Evolutionary conservation across 352 stramenopile species (phyloP).

Genomic region (Globisporangium parvum): DNA sequence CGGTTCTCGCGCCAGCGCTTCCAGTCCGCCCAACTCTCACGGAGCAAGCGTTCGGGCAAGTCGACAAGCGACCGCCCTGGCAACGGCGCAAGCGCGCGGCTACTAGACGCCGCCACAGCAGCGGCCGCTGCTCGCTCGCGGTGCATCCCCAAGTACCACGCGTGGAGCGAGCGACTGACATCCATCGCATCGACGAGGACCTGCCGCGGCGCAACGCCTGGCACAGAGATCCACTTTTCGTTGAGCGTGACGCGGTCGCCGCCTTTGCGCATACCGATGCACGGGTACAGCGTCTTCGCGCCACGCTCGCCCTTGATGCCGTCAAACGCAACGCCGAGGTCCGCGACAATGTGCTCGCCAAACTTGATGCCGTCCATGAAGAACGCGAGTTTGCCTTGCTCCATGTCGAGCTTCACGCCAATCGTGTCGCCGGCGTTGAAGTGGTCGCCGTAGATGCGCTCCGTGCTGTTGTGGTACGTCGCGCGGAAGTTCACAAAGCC

Average conservation of each 20-base stretch:
- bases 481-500: constrained; percentile 98
- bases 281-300: constrained; percentile 91
- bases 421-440: constrained; percentile 97
- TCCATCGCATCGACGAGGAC: constrained; percentile 85
- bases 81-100: background rate
- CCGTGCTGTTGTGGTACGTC: constrained; percentile 90
- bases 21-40: constrained; percentile 79
- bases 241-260: constrained; percentile 95
- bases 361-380: constrained; percentile 99
- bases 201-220: constrained; percentile 64
- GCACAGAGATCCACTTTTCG: constrained; percentile 90
- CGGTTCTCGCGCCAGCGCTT: constrained; percentile 80
- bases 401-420: constrained; percentile 98
- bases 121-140: constrained; percentile 17
- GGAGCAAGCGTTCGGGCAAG: constrained; percentile 53
- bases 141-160: constrained; percentile 67
- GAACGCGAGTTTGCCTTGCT: constrained; percentile 96
- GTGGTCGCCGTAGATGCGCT: constrained; percentile 86
- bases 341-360: constrained; percentile 97
- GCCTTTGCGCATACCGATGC: constrained; percentile 94
- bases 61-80: constrained; percentile 16
- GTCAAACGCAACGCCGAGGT: constrained; percentile 96
- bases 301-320: constrained; percentile 85
- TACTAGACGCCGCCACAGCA: constrained; percentile 5
- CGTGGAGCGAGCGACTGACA: constrained; percentile 85